phyloP scores from a whole-genome alignment of 345 rosid genomes.

The Brassica carinata region DNA sequence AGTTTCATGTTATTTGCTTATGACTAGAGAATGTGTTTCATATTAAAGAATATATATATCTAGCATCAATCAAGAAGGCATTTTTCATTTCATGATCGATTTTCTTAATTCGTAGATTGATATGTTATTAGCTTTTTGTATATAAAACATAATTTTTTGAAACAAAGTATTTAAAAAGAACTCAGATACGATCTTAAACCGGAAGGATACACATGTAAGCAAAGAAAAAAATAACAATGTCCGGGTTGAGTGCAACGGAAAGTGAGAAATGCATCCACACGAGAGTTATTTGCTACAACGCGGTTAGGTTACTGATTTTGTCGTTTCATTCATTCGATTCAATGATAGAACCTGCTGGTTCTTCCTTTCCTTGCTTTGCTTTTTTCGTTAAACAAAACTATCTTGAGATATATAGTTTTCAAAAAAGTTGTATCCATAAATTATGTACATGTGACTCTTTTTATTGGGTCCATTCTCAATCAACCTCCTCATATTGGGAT shows the following conservation, averaged over 20 bases:
- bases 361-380: background rate
- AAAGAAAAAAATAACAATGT: background rate
- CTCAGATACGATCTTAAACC: background rate
- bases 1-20: too few species aligned
- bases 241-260: background rate
- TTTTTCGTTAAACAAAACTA: background rate
- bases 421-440: background rate
- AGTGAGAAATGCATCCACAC: background rate
- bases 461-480: constrained; percentile 19
- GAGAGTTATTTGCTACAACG: background rate
- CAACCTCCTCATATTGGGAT: background rate
- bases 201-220: background rate
- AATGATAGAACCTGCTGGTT: background rate
- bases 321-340: background rate
- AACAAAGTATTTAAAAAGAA: too few species aligned
- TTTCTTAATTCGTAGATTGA: too few species aligned
- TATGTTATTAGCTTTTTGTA: too few species aligned
- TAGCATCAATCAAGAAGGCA: too few species aligned
- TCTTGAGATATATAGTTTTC: background rate
- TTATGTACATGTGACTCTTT: constrained; percentile 21
- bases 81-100: too few species aligned
- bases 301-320: background rate
- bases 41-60: too few species aligned
- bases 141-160: too few species aligned
- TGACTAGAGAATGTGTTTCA: too few species aligned